phyloP scores from a whole-genome alignment of 192 early-diverging fungal species.

The Diversispora eburnea region DNA sequence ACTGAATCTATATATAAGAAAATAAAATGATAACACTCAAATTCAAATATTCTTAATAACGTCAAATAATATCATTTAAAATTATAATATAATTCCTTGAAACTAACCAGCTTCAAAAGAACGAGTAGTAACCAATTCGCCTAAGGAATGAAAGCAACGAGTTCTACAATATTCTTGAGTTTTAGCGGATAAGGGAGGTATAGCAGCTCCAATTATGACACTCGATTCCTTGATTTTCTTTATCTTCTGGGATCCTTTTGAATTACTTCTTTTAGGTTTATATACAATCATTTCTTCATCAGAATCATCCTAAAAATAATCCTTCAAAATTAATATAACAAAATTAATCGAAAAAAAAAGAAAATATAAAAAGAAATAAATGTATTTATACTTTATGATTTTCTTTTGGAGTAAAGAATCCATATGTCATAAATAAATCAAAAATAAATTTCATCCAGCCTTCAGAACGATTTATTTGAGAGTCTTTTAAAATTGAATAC shows the following conservation, averaged over 20 bases:
- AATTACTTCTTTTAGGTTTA: too few relatives aligned
- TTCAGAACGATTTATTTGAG: slow-evolving; percentile 73
- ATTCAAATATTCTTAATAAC: background rate
- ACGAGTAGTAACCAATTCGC: slow-evolving; percentile 59
- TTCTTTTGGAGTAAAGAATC: slow-evolving; percentile 65
- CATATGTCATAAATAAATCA: slow-evolving; percentile 67
- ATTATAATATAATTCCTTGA: background rate
- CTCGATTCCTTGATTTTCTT: background rate
- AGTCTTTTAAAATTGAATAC: slow-evolving; percentile 65
- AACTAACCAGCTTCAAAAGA: slow-evolving; percentile 35
- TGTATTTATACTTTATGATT: slow-evolving; percentile 42
- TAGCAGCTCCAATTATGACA: slow-evolving; percentile 29
- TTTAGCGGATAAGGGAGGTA: slow-evolving; percentile 54
- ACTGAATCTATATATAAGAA: slow-evolving; percentile 32
- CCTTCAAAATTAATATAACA: too few relatives aligned
- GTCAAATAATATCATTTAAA: too few relatives aligned
- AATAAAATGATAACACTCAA: slow-evolving; percentile 1
- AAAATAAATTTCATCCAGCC: slow-evolving; percentile 65
- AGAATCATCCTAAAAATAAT: background rate
- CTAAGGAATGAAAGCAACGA: slow-evolving; percentile 64
- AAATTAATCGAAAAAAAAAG: background rate
- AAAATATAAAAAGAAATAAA: background rate
- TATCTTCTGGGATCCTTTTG: too few relatives aligned
- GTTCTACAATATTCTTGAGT: slow-evolving; percentile 59
- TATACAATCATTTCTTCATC: background rate